A percentile compares a stretch with the other conserved stretches of the same genome.
These are phyloP conservation scores for Neckera pumila DNA, from an alignment of 225 moss, liverwort and hornwort species.

Conservation along the genomic window DNA sequence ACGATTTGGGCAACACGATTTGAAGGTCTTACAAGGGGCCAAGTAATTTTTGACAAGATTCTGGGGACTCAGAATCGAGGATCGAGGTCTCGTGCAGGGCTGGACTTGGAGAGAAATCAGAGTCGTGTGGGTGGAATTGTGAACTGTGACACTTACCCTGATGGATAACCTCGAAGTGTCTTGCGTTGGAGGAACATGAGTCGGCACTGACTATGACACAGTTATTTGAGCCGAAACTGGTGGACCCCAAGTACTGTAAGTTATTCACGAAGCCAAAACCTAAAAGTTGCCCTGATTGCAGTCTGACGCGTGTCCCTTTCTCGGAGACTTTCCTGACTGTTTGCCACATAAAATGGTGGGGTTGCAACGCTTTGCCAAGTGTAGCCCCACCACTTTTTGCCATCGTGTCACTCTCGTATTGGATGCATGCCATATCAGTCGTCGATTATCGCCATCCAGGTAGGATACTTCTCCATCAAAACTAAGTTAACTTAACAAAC, in stretches of 20 bases:
- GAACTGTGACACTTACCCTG: neutral
- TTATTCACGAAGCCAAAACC: too few species aligned
- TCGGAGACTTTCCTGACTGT: neutral
- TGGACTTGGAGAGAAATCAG: too few species aligned
- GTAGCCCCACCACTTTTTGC: neutral
- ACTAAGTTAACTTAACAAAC: neutral
- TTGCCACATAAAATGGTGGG: neutral
- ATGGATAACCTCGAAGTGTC: neutral
- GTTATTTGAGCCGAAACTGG: neutral
- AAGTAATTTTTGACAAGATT: neutral
- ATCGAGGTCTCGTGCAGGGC: neutral
- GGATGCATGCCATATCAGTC: neutral
- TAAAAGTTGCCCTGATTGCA: neutral
- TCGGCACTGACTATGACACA: too few species aligned
- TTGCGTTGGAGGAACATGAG: neutral
- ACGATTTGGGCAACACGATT: neutral
- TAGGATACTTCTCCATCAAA: neutral
- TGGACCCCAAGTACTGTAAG: too few species aligned
- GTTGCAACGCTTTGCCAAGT: neutral
- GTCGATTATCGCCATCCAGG: neutral
- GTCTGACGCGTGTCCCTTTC: neutral
- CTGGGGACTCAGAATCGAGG: neutral
- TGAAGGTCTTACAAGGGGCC: neutral
- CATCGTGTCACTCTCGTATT: neutral
- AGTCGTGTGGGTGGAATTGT: neutral